Evolutionary conservation across 2,329 filamentous ascomycete species (phyloP).

Genomic region (Trichoderma guizhouense): DNA sequence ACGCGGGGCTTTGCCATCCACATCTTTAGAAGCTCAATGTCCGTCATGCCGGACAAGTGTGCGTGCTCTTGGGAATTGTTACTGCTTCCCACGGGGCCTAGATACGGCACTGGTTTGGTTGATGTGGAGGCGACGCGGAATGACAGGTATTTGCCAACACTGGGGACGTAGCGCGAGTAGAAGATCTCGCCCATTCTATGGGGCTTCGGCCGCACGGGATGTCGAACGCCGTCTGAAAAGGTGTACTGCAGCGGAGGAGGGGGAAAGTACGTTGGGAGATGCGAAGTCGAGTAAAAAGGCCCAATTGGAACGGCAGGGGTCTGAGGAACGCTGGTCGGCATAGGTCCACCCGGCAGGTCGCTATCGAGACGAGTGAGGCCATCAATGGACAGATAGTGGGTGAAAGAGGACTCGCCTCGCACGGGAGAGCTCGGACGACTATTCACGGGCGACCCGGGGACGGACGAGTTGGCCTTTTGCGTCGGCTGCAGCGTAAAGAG

Average conservation of each 20-base stretch:
- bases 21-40: constrained; percentile 63
- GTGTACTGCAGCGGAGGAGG: constrained; percentile 78
- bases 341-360: constrained; percentile 40
- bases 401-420: constrained; percentile 29
- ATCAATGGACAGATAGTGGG: constrained; percentile 24
- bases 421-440: constrained; percentile 55
- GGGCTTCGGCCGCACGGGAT: constrained; percentile 84
- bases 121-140: constrained; percentile 80
- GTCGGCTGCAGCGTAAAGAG: constrained; percentile 76
- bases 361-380: constrained; percentile 27
- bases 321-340: constrained; percentile 33
- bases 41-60: constrained; percentile 46
- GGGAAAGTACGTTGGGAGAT: constrained; percentile 88
- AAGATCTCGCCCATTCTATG: constrained; percentile 88
- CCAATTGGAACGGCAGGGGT: constrained; percentile 48
- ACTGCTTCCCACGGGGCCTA: constrained; percentile 52
- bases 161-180: constrained; percentile 83
- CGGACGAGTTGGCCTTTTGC: constrained; percentile 32
- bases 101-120: constrained; percentile 58
- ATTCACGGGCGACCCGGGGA: constrained; percentile 48
- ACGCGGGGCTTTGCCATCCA: constrained; percentile 92
- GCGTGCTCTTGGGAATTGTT: constrained; percentile 34
- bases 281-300: constrained; percentile 77
- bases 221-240: constrained; percentile 72
- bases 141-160: constrained; percentile 77